Percentiles rank a stretch among this genome's conserved stretches.
These are phyloP conservation scores for Claviceps africana DNA, from an alignment of 2,329 filamentous ascomycete species.

Conservation along the genomic window DNA sequence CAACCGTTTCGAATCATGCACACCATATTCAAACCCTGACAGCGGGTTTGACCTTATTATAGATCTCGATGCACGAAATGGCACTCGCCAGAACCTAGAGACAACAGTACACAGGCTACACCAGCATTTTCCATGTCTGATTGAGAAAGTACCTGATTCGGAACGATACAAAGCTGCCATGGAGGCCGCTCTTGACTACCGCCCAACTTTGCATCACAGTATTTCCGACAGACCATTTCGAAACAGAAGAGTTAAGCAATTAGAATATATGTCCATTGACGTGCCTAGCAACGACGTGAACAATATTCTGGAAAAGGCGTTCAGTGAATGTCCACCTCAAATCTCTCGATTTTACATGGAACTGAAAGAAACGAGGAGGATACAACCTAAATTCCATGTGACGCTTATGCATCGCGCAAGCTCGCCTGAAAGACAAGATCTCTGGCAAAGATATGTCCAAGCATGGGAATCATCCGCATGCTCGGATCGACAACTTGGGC, in stretches of 20 bases:
- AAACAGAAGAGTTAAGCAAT: constrained; percentile 28
- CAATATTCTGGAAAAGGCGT: constrained; percentile 53
- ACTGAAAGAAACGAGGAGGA: constrained; percentile 55
- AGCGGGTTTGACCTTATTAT: constrained; percentile 72
- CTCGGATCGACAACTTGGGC: constrained; percentile 34
- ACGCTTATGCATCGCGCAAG: constrained; percentile 75
- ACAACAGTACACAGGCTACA: constrained; percentile 59
- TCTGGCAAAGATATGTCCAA: constrained; percentile 63
- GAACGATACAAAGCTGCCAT: constrained; percentile 72
- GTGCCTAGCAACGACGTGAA: constrained; percentile 29
- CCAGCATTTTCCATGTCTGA: constrained; percentile 61
- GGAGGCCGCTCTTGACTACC: constrained; percentile 59
- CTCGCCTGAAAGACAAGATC: constrained; percentile 43
- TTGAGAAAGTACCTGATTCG: constrained; percentile 54
- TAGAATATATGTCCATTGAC: constrained; percentile 44
- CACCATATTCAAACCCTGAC: constrained; percentile 56
- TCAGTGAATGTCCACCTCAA: constrained; percentile 38
- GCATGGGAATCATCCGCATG: constrained; percentile 33
- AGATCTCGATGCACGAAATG: constrained; percentile 61
- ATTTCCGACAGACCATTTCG: constrained; percentile 39
- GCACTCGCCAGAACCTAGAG: constrained; percentile 79
- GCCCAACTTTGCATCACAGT: constrained; percentile 60
- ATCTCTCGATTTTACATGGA: constrained; percentile 51
- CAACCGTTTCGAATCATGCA: constrained; percentile 65
- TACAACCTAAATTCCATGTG: constrained; percentile 83